Percentiles rank a stretch among this genome's conserved stretches.
phyloP scores from a whole-genome alignment of 345 rosid species.

The Populus deltoides region DNA sequence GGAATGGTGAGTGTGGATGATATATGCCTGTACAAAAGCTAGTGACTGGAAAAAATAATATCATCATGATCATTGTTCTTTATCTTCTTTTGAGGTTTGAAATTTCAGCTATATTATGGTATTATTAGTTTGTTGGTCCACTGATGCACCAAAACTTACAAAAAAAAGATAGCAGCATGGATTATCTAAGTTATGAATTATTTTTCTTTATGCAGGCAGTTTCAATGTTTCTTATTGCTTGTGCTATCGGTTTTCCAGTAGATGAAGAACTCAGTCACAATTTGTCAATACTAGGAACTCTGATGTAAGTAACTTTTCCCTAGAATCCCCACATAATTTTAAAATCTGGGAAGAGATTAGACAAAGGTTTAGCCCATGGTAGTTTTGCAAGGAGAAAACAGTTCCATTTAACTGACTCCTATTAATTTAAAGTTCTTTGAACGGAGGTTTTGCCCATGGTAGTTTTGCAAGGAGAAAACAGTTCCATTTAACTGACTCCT shows the following conservation, averaged over 20 bases:
- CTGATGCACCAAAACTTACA: constrained; percentile 8
- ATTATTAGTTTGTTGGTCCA: not conserved
- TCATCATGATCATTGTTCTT: not conserved
- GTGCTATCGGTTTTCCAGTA: constrained; percentile 51
- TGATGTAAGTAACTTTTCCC: constrained; percentile 45
- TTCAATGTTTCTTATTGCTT: constrained; percentile 59
- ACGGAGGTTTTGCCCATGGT: not conserved
- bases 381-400: too few species aligned
- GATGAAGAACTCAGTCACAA: constrained; percentile 61
- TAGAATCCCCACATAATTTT: too few species aligned
- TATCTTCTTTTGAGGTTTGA: not conserved
- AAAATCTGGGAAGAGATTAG: too few species aligned
- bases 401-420: too few species aligned
- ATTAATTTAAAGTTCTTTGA: not conserved
- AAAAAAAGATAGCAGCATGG: not conserved
- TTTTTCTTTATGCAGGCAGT: constrained; percentile 47
- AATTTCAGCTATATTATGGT: not conserved
- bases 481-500: too few species aligned
- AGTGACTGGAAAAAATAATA: not conserved
- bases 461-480: too few species aligned
- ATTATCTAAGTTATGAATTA: not conserved
- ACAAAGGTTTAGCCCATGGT: too few species aligned
- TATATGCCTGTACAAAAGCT: constrained; percentile 1
- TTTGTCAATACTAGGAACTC: constrained; percentile 66
- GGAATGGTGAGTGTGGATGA: constrained; percentile 59